phyloP scores from a whole-genome alignment of 1,284 basidiomycete species.

The Fomitopsis betulina region DNA sequence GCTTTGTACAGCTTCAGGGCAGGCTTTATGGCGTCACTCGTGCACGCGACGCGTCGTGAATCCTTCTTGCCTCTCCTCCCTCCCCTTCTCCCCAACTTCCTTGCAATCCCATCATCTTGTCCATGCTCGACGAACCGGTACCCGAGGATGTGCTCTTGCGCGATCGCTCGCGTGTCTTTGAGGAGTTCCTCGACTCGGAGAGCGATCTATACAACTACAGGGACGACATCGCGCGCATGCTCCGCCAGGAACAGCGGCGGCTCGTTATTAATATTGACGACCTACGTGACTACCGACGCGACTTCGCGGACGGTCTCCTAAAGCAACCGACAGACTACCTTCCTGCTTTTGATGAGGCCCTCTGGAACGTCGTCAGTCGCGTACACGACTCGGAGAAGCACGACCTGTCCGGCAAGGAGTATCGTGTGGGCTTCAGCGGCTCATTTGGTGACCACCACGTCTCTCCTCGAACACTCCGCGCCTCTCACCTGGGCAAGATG shows the following conservation, averaged over 20 bases:
- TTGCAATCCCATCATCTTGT: conserved; percentile 39
- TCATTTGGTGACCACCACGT: conserved; percentile 99
- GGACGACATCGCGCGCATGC: conserved; percentile 82
- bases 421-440: conserved; percentile 91
- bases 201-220: conserved; percentile 80
- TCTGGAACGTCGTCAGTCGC: conserved; percentile 72
- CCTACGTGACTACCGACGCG: conserved; percentile 89
- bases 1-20: conserved; percentile 20
- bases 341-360: conserved; percentile 90
- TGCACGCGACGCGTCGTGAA: conserved; percentile 15
- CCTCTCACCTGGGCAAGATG: conserved; percentile 91
- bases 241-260: conserved; percentile 81
- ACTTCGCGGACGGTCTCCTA: conserved; percentile 78
- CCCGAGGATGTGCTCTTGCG: conserved; percentile 70
- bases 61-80: conserved; percentile 9
- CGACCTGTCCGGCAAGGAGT: conserved; percentile 75
- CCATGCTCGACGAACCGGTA: conserved; percentile 53
- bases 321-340: conserved; percentile 87
- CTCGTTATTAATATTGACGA: conserved; percentile 97
- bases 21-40: conserved; percentile 22
- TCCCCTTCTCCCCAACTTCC: conserved; percentile 13
- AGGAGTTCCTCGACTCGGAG: conserved; percentile 84
- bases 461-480: conserved; percentile 89
- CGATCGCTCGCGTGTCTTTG: conserved; percentile 76
- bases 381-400: conserved; percentile 82